Conservation (phyloP, 768 basidiomycete species). For the Kwoniella mangroviensis region DNA sequence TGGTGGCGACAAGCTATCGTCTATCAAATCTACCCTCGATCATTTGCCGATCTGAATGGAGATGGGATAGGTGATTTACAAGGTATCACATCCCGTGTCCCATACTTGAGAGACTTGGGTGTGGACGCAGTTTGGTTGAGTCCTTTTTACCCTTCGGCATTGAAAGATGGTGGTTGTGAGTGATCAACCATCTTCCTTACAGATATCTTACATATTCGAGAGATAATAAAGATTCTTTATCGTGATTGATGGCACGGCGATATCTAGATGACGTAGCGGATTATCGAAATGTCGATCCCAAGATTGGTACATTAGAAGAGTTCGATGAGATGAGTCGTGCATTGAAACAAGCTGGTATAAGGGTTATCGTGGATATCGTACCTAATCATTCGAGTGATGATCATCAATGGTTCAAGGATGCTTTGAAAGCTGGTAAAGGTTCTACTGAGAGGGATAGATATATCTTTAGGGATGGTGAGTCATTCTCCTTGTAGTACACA, state of each 20-base stretch:
- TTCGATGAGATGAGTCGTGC: conserved; percentile 47
- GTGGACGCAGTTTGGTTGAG: conserved; percentile 50
- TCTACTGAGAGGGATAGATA: conserved; percentile 36
- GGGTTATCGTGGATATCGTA: conserved; percentile 50
- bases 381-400: conserved; percentile 51
- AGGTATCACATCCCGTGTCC: conserved; percentile 45
- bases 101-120: conserved; percentile 38
- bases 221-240: background rate
- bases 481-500: background rate
- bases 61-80: conserved; percentile 49
- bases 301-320: conserved; percentile 47
- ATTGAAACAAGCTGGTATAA: conserved; percentile 40
- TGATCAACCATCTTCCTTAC: background rate
- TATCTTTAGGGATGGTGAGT: conserved; percentile 51
- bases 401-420: conserved; percentile 52
- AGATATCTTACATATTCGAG: too few relatives aligned
- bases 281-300: conserved; percentile 48
- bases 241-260: background rate
- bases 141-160: conserved; percentile 49
- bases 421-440: conserved; percentile 41
- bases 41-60: conserved; percentile 47
- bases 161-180: conserved; percentile 54
- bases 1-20: conserved; percentile 52
- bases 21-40: conserved; percentile 53
- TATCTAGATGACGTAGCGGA: conserved; percentile 48